Evolutionary conservation across 805 yeast genomes (phyloP).

Genomic region (Pichia scutulata): DNA sequence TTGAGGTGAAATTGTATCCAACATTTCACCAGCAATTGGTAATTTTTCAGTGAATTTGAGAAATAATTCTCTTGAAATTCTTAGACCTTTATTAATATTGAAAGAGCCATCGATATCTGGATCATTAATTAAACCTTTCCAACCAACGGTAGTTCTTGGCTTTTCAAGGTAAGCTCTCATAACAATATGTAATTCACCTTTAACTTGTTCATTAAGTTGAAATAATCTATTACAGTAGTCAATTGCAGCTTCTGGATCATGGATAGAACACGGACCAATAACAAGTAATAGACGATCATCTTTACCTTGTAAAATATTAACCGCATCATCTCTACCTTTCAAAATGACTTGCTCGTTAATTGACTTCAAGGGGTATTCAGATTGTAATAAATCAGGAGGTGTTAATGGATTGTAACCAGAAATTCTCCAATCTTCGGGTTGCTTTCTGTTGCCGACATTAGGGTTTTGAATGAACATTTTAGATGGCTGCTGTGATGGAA

Average conservation of each 20-base stretch:
- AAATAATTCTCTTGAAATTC: slow-evolving; percentile 82
- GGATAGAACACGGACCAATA: slow-evolving; percentile 96
- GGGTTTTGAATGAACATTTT: slow-evolving; percentile 81
- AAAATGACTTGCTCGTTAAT: slow-evolving; percentile 56
- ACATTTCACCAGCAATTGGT: slow-evolving; percentile 96
- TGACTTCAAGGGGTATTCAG: slow-evolving; percentile 66
- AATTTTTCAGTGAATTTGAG: slow-evolving; percentile 71
- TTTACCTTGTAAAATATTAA: slow-evolving; percentile 64
- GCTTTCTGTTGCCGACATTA: slow-evolving; percentile 72
- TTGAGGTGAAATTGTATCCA: slow-evolving; percentile 96
- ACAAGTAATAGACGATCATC: slow-evolving; percentile 86
- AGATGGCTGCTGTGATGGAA: slow-evolving; percentile 13
- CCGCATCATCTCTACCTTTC: slow-evolving; percentile 68
- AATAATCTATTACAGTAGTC: slow-evolving; percentile 73
- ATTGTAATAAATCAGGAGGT: slow-evolving; percentile 90
- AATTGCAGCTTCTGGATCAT: slow-evolving; percentile 86
- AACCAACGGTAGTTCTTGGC: slow-evolving; percentile 98
- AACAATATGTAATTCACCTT: slow-evolving; percentile 72
- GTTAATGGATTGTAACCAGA: slow-evolving; percentile 90
- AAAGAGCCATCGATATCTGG: slow-evolving; percentile 92
- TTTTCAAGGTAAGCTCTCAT: slow-evolving; percentile 98
- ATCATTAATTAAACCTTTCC: slow-evolving; percentile 97
- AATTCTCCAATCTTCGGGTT: slow-evolving; percentile 72
- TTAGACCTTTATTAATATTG: slow-evolving; percentile 90
- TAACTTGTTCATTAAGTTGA: slow-evolving; percentile 49